Base-by-base conservation (phyloP, 2,329 filamentous ascomycete genomes). In the Hypoxylon sp. region DNA sequence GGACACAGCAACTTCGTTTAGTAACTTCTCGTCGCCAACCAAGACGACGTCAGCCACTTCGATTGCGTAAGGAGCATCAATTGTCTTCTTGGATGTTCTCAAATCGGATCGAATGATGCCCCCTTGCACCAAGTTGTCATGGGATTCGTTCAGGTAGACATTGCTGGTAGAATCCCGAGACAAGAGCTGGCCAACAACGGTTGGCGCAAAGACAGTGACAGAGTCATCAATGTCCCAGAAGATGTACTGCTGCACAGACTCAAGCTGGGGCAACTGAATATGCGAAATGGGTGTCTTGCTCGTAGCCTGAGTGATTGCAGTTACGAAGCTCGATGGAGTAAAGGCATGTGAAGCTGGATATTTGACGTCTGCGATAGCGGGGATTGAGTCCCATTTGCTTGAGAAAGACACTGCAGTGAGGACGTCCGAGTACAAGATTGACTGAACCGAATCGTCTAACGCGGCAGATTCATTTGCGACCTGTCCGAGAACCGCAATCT, bases 151-250 rank as follows among this genome's bases (percentile, higher is more conserved):
- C 37, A 88, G 74, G 61, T 86, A 85, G 69, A 90, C 81, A 70
- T 89, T 88, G 74, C 74, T 85, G 79, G 82, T 91, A 78, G 81
- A 92, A 78, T 87, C 94, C 84, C 90, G 89, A 84, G 90, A 95
- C 84, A 84, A 87, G 11, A 88, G 76, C 61, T 80, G 83, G 68
- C 85, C 85, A 27, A 90, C 76, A 37, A 83, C 86, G 21, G 86
- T 80, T 9, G 93, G 90, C 0, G 93, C 89, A 63, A 83, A 83
- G 54, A 85, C 84, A 54, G 90, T 86, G 1, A 83, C 80, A 27
- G 94, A 94, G 77, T 89, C 87, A 75, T 97, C 95, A 41, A 92
- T 78, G 72, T 97, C 92, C 94, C 94, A 98, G 86, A 99, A 97
- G 11, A 90, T 90, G 82, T 96, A 98, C 79, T 98, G 92, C 78